phyloP scores from a whole-genome alignment of 2,329 filamentous ascomycete genomes.

The Ophiostoma piceae region DNA sequence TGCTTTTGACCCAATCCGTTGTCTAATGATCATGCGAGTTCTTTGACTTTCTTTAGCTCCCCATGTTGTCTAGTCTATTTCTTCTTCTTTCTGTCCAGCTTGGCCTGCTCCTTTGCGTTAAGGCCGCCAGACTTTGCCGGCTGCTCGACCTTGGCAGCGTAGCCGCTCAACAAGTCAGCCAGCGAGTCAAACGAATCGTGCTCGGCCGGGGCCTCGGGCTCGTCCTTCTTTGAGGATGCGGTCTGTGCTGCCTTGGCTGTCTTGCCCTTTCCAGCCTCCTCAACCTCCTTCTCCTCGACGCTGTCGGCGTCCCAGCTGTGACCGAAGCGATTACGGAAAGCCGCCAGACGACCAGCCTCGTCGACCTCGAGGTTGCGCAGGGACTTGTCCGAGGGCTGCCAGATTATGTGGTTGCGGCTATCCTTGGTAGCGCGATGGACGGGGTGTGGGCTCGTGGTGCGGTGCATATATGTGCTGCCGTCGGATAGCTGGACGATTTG shows the following conservation, averaged over 20 bases:
- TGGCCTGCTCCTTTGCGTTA: slow-evolving; percentile 39
- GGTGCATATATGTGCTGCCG: slow-evolving; percentile 75
- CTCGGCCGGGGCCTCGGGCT: slow-evolving; percentile 24
- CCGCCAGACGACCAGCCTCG: slow-evolving; percentile 82
- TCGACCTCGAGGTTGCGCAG: slow-evolving; percentile 88
- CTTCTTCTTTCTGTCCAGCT: slow-evolving; percentile 41
- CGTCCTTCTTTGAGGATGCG: neutral
- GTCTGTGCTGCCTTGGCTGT: slow-evolving; percentile 18
- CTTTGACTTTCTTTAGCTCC: neutral
- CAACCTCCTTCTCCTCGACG: neutral
- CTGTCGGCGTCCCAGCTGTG: slow-evolving; percentile 65
- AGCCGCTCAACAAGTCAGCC: slow-evolving; percentile 50
- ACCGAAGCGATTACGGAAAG: slow-evolving; percentile 81
- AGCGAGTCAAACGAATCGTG: slow-evolving; percentile 35
- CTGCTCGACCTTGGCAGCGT: slow-evolving; percentile 39
- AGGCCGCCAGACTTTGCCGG: slow-evolving; percentile 36
- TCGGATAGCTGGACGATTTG: slow-evolving; percentile 90
- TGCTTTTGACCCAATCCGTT: slow-evolving; percentile 13
- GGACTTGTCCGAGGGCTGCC: slow-evolving; percentile 80
- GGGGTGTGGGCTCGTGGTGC: slow-evolving; percentile 65
- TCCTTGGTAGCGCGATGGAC: slow-evolving; percentile 66
- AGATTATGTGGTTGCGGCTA: slow-evolving; percentile 79
- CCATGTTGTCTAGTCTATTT: neutral
- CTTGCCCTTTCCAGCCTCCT: slow-evolving; percentile 27
- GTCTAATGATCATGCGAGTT: neutral